Base-by-base conservation (phyloP, 202 grass and related monocot genomes). In the Setaria italica region DNA sequence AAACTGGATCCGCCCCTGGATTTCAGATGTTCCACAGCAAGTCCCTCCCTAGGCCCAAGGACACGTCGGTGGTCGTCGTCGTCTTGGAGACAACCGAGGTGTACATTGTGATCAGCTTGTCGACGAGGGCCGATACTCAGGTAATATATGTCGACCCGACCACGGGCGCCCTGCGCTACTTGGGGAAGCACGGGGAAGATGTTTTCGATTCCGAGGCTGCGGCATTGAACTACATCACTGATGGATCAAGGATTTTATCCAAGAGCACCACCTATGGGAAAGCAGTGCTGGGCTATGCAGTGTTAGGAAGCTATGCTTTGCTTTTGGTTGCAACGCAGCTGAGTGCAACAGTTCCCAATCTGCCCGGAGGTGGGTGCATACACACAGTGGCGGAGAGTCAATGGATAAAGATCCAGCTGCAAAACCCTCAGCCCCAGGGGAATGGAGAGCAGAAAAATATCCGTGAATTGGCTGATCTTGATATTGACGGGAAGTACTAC, bases 401-500 rank as follows among this genome's bases (percentile, higher is more conserved):
- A 67, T 94, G 97, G 97, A 92, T 99, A 68, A 99, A 94, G 77
- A 50, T 99, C 79, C 93, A 91, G 46, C 78, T 99, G 65, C 94
- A 96, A 70, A 96, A 94, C 67, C 92, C 94, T 84, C 97, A 94
- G 71, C 68, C 88, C 56, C 94, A 92, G 77, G 97, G 97, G 3
- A 96, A 75, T 84, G 91, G 94, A 11, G 97, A 99, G 74, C 30
- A 84, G 12, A 96, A 94, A 83, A 99, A 99, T 80, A 72, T 91
- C 74, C 47, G 81, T 33, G 92, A 96, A 37, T 76, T 99, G 77
- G 85, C 92, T 56, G 94, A 99, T 70, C 92, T 99, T 67, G 94
- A 99, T 80, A 94, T 99, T 88, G 97, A 99, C 64, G 97, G 97
- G 13, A 99, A 99, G 77, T 82, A 96, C 78, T 99, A 92, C 77